A percentile compares a stretch with the other conserved stretches of the same genome.
These are phyloP conservation scores for Pythium volutum DNA, from an alignment of 352 stramenopile species.

Conservation along the genomic window DNA sequence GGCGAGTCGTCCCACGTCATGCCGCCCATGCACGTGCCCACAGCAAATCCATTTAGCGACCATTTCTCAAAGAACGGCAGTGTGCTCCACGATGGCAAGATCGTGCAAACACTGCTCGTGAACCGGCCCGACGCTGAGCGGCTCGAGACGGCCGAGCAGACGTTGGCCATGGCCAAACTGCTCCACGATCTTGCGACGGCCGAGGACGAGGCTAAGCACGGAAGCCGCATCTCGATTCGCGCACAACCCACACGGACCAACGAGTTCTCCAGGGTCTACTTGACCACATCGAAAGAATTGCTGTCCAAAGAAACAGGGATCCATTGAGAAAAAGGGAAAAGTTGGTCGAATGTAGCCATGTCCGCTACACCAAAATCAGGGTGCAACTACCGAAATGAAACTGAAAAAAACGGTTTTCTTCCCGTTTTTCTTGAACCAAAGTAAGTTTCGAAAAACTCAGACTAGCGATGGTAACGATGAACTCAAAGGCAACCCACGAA, in stretches of 20 bases:
- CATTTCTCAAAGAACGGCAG: slow-evolving; percentile 51
- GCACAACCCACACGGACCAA: slow-evolving; percentile 40
- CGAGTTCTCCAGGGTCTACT: slow-evolving; percentile 69
- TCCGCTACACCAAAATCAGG: neutral
- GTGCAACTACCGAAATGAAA: slow-evolving; percentile 21
- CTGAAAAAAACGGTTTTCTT: slow-evolving; percentile 4
- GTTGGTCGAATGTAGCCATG: slow-evolving; percentile 15
- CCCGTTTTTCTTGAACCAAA: neutral
- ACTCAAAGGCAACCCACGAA: neutral
- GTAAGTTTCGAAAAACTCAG: slow-evolving; percentile 24
- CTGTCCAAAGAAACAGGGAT: slow-evolving; percentile 56
- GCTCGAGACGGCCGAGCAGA: slow-evolving; percentile 66
- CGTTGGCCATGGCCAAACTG: slow-evolving; percentile 71
- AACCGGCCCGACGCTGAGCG: slow-evolving; percentile 38
- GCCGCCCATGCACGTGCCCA: slow-evolving; percentile 10
- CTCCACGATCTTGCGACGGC: slow-evolving; percentile 68
- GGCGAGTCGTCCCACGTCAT: slow-evolving; percentile 20
- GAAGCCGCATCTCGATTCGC: slow-evolving; percentile 60
- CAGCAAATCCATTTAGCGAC: slow-evolving; percentile 46
- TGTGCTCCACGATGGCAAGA: slow-evolving; percentile 41
- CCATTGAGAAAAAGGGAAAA: slow-evolving; percentile 2
- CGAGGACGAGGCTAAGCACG: slow-evolving; percentile 59
- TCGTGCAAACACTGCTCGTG: slow-evolving; percentile 34
- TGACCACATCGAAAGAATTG: slow-evolving; percentile 66
- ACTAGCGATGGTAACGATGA: no score